These are phyloP conservation scores for Monilinia vaccinii-corymbosi DNA, from an alignment of 2,329 filamentous ascomycete species.

Conservation along the genomic window DNA sequence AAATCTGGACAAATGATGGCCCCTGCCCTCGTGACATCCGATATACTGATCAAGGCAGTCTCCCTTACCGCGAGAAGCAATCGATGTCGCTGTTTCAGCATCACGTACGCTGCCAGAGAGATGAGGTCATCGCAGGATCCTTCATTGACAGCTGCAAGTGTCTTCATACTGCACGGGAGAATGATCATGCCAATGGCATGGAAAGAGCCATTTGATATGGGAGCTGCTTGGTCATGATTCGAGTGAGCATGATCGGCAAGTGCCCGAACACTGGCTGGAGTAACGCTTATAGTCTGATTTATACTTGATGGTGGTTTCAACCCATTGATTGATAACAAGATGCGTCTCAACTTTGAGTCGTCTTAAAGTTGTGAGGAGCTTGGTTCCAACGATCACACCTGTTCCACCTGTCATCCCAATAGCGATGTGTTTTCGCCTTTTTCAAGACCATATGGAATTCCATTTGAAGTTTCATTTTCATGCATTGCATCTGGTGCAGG, in stretches of 20 bases:
- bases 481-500: neutral
- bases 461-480: neutral
- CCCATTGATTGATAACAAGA: conserved; percentile 41
- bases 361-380: conserved; percentile 34
- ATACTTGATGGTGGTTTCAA: conserved; percentile 38
- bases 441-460: neutral
- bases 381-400: conserved; percentile 31
- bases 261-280: conserved; percentile 30
- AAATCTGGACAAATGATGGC: conserved; percentile 35
- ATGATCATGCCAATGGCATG: conserved; percentile 39
- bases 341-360: conserved; percentile 39
- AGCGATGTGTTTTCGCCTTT: neutral
- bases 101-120: conserved; percentile 37
- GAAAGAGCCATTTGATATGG: conserved; percentile 38
- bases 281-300: conserved; percentile 33
- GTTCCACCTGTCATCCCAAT: no score
- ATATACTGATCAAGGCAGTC: conserved; percentile 40
- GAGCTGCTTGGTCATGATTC: conserved; percentile 37
- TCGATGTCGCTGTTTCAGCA: conserved; percentile 35
- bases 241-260: conserved; percentile 34
- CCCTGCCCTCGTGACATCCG: conserved; percentile 30
- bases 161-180: conserved; percentile 41
- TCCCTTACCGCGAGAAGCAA: conserved; percentile 36
- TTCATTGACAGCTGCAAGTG: conserved; percentile 34
- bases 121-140: conserved; percentile 39